These are phyloP conservation scores for Austroboletus olivaceoglutinosus DNA, from an alignment of 1,284 basidiomycete species.

Conservation along the genomic window DNA sequence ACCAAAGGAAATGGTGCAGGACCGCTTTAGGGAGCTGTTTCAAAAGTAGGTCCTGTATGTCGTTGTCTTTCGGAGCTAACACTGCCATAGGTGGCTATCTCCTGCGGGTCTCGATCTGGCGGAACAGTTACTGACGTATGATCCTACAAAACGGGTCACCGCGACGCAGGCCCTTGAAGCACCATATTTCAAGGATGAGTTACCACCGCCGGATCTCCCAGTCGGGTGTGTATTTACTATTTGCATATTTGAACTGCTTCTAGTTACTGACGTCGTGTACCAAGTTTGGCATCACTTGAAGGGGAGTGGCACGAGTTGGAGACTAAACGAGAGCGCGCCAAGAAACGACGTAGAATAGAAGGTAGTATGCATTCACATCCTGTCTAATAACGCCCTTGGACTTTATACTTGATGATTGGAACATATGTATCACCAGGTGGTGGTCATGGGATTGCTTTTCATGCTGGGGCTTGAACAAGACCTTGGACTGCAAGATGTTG, in stretches of 20 bases:
- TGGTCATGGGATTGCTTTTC: conserved; percentile 15
- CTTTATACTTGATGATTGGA: conserved; percentile 10
- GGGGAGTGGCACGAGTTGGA: conserved; percentile 97
- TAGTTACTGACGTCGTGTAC: conserved; percentile 15
- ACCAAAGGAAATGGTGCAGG: conserved; percentile 70
- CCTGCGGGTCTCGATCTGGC: conserved; percentile 84
- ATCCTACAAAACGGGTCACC: conserved; percentile 76
- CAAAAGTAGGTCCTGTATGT: conserved; percentile 55
- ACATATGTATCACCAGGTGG: conserved; percentile 10
- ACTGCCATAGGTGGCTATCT: conserved; percentile 67
- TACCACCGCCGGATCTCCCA: conserved; percentile 73
- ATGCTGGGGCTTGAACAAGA: conserved; percentile 45
- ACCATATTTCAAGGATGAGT: conserved; percentile 81
- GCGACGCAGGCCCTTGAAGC: conserved; percentile 80
- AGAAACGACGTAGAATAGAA: conserved; percentile 60
- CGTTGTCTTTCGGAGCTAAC: conserved; percentile 6
- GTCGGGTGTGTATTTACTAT: conserved; percentile 58
- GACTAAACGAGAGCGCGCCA: conserved; percentile 80
- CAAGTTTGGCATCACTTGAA: conserved; percentile 69
- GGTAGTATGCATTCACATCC: conserved; percentile 25
- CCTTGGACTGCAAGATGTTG: conserved; percentile 73
- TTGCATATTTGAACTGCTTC: neutral
- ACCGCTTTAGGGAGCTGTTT: conserved; percentile 77
- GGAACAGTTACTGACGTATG: conserved; percentile 77
- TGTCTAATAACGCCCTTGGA: conserved; percentile 25